phyloP scores from a whole-genome alignment of 176 grass and related monocot genomes.

The Poa annua region DNA sequence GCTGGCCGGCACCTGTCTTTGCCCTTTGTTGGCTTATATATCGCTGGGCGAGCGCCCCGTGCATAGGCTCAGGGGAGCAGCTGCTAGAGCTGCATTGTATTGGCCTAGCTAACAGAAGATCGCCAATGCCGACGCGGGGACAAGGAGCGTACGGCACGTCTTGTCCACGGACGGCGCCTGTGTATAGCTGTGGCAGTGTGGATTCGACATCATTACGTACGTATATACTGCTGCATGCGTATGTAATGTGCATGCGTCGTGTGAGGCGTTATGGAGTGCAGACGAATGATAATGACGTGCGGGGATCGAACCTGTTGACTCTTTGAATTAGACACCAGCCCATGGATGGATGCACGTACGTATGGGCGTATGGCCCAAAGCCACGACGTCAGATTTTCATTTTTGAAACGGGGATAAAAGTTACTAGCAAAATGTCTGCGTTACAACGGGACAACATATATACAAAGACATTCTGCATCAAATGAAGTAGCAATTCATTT shows the following conservation, averaged over 20 bases:
- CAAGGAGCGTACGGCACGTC: conserved; percentile 26
- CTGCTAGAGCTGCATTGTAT: neutral
- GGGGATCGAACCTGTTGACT: neutral
- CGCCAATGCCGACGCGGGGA: neutral
- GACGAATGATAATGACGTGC: neutral
- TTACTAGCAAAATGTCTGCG: no score
- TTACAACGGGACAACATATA: no score
- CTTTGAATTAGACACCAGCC: neutral
- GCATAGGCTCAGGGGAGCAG: conserved; percentile 41
- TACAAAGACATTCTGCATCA: no score
- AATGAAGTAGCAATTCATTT: no score
- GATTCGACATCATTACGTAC: conserved; percentile 14
- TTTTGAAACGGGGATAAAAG: no score
- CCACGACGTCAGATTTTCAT: no score
- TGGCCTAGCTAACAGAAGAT: neutral
- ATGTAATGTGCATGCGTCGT: neutral
- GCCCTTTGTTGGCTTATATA: conserved; percentile 50
- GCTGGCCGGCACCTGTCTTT: neutral
- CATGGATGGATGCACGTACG: no score
- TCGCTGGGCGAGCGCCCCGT: conserved; percentile 43
- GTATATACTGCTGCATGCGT: neutral
- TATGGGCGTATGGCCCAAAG: no score
- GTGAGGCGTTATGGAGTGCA: neutral
- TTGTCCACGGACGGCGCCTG: conserved; percentile 13
- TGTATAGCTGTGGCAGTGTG: neutral